These are phyloP conservation scores for Dendrothele bispora DNA, from an alignment of 768 basidiomycete species.

Conservation along the genomic window DNA sequence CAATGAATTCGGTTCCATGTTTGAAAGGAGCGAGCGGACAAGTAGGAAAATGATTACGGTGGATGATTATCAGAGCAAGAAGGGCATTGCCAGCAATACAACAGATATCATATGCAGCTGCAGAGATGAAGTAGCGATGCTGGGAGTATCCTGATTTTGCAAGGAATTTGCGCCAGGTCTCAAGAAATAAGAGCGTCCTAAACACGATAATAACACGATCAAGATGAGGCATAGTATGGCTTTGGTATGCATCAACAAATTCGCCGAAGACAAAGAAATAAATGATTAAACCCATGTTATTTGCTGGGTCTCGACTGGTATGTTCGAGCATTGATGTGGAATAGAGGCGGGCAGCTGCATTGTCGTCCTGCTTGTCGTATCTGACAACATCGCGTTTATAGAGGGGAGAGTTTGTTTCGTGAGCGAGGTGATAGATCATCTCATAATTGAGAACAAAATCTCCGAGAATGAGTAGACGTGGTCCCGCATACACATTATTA, in stretches of 20 bases:
- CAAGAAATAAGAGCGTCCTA: too few relatives aligned
- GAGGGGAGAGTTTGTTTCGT: conserved; percentile 17
- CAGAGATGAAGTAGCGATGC: too few relatives aligned
- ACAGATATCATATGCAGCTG: too few relatives aligned
- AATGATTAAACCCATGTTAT: conserved; percentile 15
- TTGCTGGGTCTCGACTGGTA: conserved; percentile 13
- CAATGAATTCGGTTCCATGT: too few relatives aligned
- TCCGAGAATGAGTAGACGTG: conserved; percentile 23
- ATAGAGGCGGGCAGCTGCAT: conserved; percentile 32
- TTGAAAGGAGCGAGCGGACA: too few relatives aligned
- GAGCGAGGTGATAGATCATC: conserved; percentile 20
- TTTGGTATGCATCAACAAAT: conserved; percentile 27
- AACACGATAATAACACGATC: too few relatives aligned
- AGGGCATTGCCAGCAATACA: too few relatives aligned
- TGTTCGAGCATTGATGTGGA: conserved; percentile 24
- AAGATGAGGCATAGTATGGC: conserved; percentile 15
- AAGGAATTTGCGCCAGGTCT: too few relatives aligned
- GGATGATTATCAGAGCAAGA: too few relatives aligned
- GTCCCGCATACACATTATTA: conserved; percentile 35
- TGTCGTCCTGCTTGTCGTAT: conserved; percentile 36
- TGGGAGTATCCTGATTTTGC: too few relatives aligned
- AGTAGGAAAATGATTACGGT: too few relatives aligned
- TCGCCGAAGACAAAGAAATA: conserved; percentile 33
- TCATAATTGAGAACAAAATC: conserved; percentile 16
- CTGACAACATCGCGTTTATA: conserved; percentile 30